Evolutionary conservation across 805 yeast genomes (phyloP).

Genomic region (Myxozyma vanderwaltii): DNA sequence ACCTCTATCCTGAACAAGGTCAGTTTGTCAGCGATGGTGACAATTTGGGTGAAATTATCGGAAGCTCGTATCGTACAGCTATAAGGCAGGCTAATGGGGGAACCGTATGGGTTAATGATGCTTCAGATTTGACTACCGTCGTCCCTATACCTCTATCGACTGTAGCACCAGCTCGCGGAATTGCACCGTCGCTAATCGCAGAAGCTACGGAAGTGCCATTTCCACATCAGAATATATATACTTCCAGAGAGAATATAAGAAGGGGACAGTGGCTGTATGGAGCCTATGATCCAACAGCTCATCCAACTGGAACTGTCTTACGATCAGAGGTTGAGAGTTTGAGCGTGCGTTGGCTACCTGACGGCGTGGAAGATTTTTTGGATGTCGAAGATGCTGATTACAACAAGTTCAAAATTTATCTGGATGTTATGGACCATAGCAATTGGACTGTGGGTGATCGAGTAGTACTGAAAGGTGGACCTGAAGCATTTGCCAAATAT

Average conservation of each 20-base stretch:
- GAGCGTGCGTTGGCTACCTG: constrained; percentile 28
- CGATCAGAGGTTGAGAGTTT: constrained; percentile 20
- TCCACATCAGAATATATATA: constrained; percentile 24
- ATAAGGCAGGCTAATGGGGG: constrained; percentile 21
- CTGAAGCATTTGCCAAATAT: constrained; percentile 11
- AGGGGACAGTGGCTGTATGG: constrained; percentile 31
- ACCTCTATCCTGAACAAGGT: constrained; percentile 26
- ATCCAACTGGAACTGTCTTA: constrained; percentile 19
- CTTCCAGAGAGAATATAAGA: constrained; percentile 14
- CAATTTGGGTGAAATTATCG: constrained; percentile 26
- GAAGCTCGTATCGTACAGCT: constrained; percentile 9
- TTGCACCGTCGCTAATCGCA: constrained; percentile 25
- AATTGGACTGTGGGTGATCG: constrained; percentile 34
- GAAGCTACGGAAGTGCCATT: constrained; percentile 19
- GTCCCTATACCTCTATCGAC: constrained; percentile 14
- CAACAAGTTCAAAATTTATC: constrained; percentile 12
- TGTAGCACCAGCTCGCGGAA: constrained; percentile 28
- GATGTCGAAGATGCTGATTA: constrained; percentile 16
- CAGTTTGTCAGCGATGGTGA: constrained; percentile 25
- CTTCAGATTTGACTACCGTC: constrained; percentile 3
- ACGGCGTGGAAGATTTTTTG: constrained; percentile 12
- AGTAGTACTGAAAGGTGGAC: constrained; percentile 19
- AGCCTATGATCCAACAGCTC: constrained; percentile 8
- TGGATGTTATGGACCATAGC: constrained; percentile 23
- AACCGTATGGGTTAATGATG: constrained; percentile 27